Conservation (phyloP, 306 rosid genomes). For the Lagenaria siceraria region DNA sequence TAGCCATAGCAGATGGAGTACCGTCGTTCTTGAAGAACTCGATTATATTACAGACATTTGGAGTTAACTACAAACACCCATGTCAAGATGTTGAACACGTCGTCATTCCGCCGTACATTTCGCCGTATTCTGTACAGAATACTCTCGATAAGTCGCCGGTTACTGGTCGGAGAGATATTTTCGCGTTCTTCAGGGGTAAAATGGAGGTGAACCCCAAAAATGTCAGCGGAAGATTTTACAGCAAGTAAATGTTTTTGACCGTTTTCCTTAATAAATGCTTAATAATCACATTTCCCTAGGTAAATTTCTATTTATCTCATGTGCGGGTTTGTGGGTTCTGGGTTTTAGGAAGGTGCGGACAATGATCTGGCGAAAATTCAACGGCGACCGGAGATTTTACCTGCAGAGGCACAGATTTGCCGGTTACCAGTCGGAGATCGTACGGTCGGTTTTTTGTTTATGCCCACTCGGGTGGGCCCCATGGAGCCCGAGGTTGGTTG, state of each 20-base stretch:
- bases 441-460: constrained; percentile 63
- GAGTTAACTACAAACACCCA: constrained; percentile 54
- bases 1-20: constrained; percentile 67
- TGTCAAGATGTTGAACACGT: constrained; percentile 87
- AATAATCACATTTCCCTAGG: neutral
- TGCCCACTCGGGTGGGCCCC: constrained; percentile 99
- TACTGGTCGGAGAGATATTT: constrained; percentile 53
- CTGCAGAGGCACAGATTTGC: constrained; percentile 52
- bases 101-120: constrained; percentile 69
- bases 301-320: neutral
- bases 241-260: constrained; percentile 48
- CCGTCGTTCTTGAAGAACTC: constrained; percentile 62
- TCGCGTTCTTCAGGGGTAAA: constrained; percentile 84
- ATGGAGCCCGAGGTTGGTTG: constrained; percentile 91
- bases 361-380: constrained; percentile 57
- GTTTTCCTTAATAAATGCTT: too few species aligned
- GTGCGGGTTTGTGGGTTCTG: neutral
- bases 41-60: constrained; percentile 77
- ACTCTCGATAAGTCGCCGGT: constrained; percentile 34
- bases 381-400: constrained; percentile 57
- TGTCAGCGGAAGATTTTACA: constrained; percentile 81
- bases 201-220: constrained; percentile 95
- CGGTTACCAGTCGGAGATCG: constrained; percentile 88
- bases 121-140: constrained; percentile 35
- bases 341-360: constrained; percentile 60